These are phyloP conservation scores for Hypoxylon trugodes DNA, from an alignment of 495 filamentous ascomycete species.

Conservation along the genomic window DNA sequence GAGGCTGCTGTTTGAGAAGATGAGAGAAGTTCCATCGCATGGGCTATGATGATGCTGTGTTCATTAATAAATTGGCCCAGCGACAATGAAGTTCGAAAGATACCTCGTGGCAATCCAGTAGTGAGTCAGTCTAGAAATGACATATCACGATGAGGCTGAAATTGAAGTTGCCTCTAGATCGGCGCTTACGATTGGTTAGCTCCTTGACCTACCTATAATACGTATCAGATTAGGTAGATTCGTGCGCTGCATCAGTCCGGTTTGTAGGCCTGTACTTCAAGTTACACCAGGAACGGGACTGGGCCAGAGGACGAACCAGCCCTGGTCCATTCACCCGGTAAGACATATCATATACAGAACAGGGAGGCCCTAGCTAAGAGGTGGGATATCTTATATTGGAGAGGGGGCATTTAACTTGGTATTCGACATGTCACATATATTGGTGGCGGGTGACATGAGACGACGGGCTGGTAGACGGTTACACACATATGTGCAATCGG, in stretches of 20 bases:
- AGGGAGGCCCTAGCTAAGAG: constrained; percentile 15
- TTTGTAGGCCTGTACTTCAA: constrained; percentile 19
- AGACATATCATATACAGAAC: constrained; percentile 17
- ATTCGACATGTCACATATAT: constrained; percentile 31
- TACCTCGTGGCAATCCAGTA: neutral
- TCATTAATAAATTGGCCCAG: neutral
- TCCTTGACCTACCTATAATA: neutral
- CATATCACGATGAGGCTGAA: constrained; percentile 30
- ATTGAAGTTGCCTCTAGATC: neutral
- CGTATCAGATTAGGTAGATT: constrained; percentile 10
- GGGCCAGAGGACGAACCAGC: constrained; percentile 5
- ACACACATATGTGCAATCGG: constrained; percentile 21
- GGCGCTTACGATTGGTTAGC: neutral
- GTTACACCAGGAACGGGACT: constrained; percentile 8
- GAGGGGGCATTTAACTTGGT: neutral
- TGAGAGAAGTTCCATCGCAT: neutral
- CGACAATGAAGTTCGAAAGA: neutral
- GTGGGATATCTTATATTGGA: neutral
- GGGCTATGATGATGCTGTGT: neutral
- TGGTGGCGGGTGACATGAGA: constrained; percentile 20
- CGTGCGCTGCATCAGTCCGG: constrained; percentile 24
- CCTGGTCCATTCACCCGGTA: constrained; percentile 10
- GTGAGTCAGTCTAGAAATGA: constrained; percentile 3
- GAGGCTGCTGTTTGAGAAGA: neutral
- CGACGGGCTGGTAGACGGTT: constrained; percentile 18